Evolutionary conservation across 2,329 filamentous ascomycete genomes (phyloP).

Genomic region (Hymenoscyphus fructigenus): DNA sequence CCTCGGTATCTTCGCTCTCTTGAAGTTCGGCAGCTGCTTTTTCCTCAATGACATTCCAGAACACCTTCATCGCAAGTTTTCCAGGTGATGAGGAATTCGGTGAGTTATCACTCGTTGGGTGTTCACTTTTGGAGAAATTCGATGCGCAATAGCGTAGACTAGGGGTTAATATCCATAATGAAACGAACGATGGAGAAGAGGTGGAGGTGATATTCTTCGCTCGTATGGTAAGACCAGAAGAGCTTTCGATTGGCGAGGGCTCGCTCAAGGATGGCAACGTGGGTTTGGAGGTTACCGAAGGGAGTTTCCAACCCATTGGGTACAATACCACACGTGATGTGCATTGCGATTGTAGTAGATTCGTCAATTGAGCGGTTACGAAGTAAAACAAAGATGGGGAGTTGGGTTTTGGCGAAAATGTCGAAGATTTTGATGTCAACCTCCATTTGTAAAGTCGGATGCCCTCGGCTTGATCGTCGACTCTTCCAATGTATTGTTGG

Average conservation of each 20-base stretch:
- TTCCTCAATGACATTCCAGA: slow-evolving; percentile 25
- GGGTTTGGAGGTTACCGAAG: background rate
- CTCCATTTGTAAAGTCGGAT: slow-evolving; percentile 34
- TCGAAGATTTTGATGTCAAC: slow-evolving; percentile 8
- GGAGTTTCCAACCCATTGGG: slow-evolving; percentile 13
- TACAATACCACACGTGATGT: slow-evolving; percentile 22
- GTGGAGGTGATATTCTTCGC: background rate
- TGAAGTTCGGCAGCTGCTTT: slow-evolving; percentile 19
- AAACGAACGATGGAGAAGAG: slow-evolving; percentile 2
- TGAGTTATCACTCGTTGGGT: background rate
- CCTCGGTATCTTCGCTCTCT: slow-evolving; percentile 45
- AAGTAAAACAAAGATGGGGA: slow-evolving; percentile 21
- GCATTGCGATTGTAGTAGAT: slow-evolving; percentile 22
- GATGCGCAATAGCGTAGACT: slow-evolving; percentile 15
- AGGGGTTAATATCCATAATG: slow-evolving; percentile 12
- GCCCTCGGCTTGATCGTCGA: slow-evolving; percentile 28
- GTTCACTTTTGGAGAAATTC: background rate
- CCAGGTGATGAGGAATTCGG: background rate
- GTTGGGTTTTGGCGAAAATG: background rate
- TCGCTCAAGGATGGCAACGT: background rate
- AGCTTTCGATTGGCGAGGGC: background rate
- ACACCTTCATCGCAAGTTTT: slow-evolving; percentile 31
- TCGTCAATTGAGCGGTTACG: slow-evolving; percentile 22
- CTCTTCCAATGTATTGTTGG: slow-evolving; percentile 26
- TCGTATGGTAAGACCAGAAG: background rate